Percentiles rank a stretch among this genome's conserved stretches.
Conservation (phyloP, 1,284 basidiomycete genomes). For the Salmacisia buchloeana region DNA sequence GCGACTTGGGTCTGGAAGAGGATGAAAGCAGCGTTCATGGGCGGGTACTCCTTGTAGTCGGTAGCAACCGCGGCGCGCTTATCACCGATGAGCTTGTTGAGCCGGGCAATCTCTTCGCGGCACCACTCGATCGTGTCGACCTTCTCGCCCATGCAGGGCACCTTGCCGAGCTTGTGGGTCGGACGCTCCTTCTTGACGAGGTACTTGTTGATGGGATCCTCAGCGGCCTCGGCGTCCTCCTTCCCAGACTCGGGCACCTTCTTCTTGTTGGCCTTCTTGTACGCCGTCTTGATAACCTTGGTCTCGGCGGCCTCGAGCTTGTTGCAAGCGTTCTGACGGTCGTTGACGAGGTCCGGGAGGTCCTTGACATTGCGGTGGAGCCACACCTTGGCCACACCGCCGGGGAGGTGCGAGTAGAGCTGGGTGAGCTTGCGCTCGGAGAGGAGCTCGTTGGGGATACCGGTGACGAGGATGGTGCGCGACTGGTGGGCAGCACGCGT, state of each 20-base stretch:
- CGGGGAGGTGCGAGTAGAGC: conserved; percentile 70
- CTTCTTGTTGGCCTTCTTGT: conserved; percentile 57
- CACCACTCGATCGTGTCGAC: conserved; percentile 81
- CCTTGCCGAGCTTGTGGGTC: conserved; percentile 65
- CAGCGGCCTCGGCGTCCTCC: conserved; percentile 18
- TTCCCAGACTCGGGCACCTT: conserved; percentile 30
- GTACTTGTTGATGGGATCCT: conserved; percentile 39
- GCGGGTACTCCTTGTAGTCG: conserved; percentile 57
- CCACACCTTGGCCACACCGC: conserved; percentile 83
- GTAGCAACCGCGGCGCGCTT: conserved; percentile 62
- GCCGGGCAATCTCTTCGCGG: conserved; percentile 57
- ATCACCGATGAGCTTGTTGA: conserved; percentile 57
- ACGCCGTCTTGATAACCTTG: conserved; percentile 66
- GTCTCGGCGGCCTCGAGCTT: conserved; percentile 83
- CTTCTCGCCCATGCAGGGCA: conserved; percentile 67
- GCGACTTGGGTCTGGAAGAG: conserved; percentile 90
- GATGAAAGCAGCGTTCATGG: conserved; percentile 64
- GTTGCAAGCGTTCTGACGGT: conserved; percentile 66
- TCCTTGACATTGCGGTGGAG: conserved; percentile 76
- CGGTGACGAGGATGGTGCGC: conserved; percentile 80
- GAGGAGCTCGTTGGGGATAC: conserved; percentile 74
- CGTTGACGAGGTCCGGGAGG: conserved; percentile 73
- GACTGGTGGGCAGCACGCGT: conserved; percentile 73
- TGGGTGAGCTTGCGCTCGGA: conserved; percentile 61
- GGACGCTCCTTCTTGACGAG: conserved; percentile 58